phyloP scores from a whole-genome alignment of 2,329 filamentous ascomycete genomes.

The Fusarium decemcellulare region DNA sequence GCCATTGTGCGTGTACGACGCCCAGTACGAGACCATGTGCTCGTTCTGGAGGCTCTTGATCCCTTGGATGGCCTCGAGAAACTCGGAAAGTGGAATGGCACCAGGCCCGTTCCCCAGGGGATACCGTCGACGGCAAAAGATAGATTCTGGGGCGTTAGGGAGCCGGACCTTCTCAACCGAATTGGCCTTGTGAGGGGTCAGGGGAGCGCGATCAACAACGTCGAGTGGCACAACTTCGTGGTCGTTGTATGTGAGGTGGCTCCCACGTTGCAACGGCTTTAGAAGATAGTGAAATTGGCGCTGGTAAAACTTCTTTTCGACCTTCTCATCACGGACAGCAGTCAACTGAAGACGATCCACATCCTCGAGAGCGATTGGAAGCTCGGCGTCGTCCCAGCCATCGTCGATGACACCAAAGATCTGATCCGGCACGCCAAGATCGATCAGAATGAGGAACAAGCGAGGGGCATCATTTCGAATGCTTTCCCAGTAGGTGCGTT shows the following conservation, averaged over 20 bases:
- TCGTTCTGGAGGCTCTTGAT: conserved; percentile 74
- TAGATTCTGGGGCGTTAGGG: conserved; percentile 70
- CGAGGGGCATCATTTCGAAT: conserved; percentile 78
- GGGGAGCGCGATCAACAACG: conserved; percentile 70
- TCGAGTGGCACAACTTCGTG: conserved; percentile 80
- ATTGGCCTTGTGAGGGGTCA: conserved; percentile 53
- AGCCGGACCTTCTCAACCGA: conserved; percentile 73
- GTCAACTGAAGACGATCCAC: conserved; percentile 75
- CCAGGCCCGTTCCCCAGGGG: conserved; percentile 62
- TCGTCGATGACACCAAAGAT: conserved; percentile 83
- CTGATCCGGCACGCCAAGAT: conserved; percentile 78
- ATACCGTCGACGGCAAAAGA: conserved; percentile 72
- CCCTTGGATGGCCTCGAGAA: conserved; percentile 72
- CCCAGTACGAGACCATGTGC: conserved; percentile 80
- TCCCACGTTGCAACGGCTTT: conserved; percentile 71
- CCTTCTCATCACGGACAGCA: conserved; percentile 69
- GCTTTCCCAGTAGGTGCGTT: conserved; percentile 85
- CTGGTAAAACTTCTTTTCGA: conserved; percentile 79
- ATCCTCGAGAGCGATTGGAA: conserved; percentile 77
- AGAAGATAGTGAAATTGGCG: conserved; percentile 81
- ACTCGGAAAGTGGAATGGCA: conserved; percentile 65
- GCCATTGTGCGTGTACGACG: conserved; percentile 77
- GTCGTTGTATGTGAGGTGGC: conserved; percentile 74
- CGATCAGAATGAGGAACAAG: conserved; percentile 79
- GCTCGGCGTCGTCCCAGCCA: conserved; percentile 82